Evolutionary conservation across 208 protist species (phyloP).

Genomic region (Leishmania mexicana): DNA sequence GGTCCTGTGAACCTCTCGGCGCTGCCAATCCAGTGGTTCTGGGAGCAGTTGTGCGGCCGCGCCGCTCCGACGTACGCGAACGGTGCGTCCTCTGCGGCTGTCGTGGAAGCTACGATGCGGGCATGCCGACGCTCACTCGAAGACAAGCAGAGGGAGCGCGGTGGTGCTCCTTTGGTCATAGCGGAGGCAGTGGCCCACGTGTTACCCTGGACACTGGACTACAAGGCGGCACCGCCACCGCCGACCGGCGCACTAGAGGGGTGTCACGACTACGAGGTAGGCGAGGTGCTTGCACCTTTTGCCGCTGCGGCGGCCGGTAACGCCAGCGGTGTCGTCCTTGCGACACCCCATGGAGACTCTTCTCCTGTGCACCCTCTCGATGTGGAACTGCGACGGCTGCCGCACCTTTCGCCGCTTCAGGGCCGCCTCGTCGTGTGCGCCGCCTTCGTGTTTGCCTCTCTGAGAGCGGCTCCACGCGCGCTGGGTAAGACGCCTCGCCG

Average conservation of each 20-base stretch:
- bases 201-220: not conserved
- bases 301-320: not conserved
- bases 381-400: slow-evolving; percentile 4
- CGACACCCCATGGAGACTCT: not conserved
- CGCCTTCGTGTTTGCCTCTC: slow-evolving; percentile 10
- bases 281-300: slow-evolving; percentile 12
- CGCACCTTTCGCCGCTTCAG: slow-evolving; percentile 15
- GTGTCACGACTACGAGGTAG: slow-evolving; percentile 1
- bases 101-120: slow-evolving; percentile 9
- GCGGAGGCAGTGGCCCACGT: not conserved
- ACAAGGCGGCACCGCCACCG: not conserved
- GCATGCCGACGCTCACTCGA: slow-evolving; percentile 2
- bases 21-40: slow-evolving; percentile 15
- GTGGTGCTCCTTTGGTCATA: not conserved
- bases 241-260: not conserved
- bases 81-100: not conserved
- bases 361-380: slow-evolving; percentile 8
- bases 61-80: slow-evolving; percentile 6
- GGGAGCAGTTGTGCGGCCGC: slow-evolving; percentile 22
- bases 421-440: slow-evolving; percentile 19
- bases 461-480: not conserved
- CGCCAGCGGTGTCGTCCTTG: not conserved
- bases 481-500: not conserved
- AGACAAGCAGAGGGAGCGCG: not conserved
- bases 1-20: not conserved